Base-by-base conservation (phyloP, 805 yeast genomes). In the Candida nitratophila region DNA sequence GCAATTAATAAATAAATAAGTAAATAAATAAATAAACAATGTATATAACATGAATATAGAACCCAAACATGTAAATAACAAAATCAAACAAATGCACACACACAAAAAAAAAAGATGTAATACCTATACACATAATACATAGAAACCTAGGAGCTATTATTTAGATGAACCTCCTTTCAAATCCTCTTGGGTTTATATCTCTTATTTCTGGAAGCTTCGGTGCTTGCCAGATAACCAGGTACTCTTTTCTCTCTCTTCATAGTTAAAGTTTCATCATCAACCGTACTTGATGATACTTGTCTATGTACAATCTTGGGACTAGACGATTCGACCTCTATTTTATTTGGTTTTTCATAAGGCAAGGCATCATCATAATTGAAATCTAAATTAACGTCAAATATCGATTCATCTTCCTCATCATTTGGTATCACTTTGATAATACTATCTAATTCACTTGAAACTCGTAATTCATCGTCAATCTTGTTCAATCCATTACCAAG, bases 101-200 rank as follows among this genome's bases (percentile, higher is more conserved):
- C 15, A 15, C 12, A 36, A 20, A 20, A 21, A 36, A 20, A 14
- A 20, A 12, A 36, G 19, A 20, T 14, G 16, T 11, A 36, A 34
- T 17, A 6, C n/a, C 9, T 33, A 33, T 14, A 33, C 19, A 33
- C 12, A 12, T 27, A 10, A 15, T 8, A n/a, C 10, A 26, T n/a
- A n/a, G n/a, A n/a, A n/a, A n/a, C n/a, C n/a, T n/a, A n/a, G n/a
- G n/a, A n/a, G n/a, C n/a, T n/a, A n/a, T n/a, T n/a, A n/a, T n/a
- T n/a, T n/a, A n/a, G n/a, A n/a, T n/a, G n/a, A n/a, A n/a, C n/a
- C n/a, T n/a, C n/a, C n/a, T n/a, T n/a, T 41, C 44, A 55, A 15
- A 56, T 44, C 45, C 55, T 48, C 40, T 44, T 42, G 19, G 59
- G 57, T 39, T 56, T 55, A 44, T 51, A 50, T 20, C 44, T 44